Percentiles rank a stretch among this genome's conserved stretches.
Conservation (phyloP, 257 asterid species). For the Apocynum venetum region DNA sequence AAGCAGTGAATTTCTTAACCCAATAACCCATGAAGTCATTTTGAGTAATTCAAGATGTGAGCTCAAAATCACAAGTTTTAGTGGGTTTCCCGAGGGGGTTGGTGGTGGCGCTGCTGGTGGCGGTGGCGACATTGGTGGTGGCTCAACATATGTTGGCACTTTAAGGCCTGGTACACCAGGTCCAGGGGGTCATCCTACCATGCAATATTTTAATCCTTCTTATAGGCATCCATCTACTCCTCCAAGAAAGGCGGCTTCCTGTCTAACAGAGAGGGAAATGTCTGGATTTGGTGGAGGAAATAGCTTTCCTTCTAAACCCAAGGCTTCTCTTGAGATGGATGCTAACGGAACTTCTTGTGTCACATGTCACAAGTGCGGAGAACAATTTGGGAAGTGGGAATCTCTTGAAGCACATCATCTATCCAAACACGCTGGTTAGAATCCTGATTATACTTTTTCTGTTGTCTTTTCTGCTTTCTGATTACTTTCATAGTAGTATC, state of each 20-base stretch:
- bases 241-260: constrained; percentile 39
- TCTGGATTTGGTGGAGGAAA: constrained; percentile 20
- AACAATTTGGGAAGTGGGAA: constrained; percentile 77
- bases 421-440: constrained; percentile 79
- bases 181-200: constrained; percentile 58
- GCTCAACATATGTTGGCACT: constrained; percentile 49
- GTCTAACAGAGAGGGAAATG: constrained; percentile 32
- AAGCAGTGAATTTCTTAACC: constrained; percentile 76
- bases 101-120: constrained; percentile 7
- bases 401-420: constrained; percentile 83
- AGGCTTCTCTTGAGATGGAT: constrained; percentile 39
- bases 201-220: constrained; percentile 63
- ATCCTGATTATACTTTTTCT: constrained; percentile 3
- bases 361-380: constrained; percentile 79
- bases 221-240: constrained; percentile 40
- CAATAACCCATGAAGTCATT: constrained; percentile 78
- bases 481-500: too few species aligned
- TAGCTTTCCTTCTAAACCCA: constrained; percentile 28
- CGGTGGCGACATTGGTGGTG: constrained; percentile 21
- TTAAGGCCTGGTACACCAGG: constrained; percentile 82
- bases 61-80: constrained; percentile 63
- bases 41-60: constrained; percentile 67
- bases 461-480: neutral
- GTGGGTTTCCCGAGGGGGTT: constrained; percentile 27
- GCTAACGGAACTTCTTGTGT: constrained; percentile 33